Percentiles rank a stretch among this genome's conserved stretches.
Evolutionary conservation across 176 grass and related monocot species (phyloP).

Genomic region (Musa schizocarpa): DNA sequence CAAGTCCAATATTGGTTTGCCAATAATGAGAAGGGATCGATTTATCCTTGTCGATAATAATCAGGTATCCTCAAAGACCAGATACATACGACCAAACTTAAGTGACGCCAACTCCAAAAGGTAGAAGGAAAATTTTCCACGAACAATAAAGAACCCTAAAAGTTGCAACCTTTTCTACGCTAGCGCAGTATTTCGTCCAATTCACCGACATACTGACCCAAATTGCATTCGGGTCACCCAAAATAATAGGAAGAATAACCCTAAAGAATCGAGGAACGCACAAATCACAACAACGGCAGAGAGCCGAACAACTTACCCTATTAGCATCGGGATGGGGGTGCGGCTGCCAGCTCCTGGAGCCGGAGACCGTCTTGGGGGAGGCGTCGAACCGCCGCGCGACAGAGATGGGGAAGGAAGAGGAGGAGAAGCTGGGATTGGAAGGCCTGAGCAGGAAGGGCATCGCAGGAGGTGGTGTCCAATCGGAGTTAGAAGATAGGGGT

Average conservation of each 20-base stretch:
- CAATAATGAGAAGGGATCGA: neutral
- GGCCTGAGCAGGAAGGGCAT: neutral
- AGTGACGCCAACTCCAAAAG: neutral
- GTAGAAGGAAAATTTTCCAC: neutral
- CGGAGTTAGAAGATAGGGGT: neutral
- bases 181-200: neutral
- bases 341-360: neutral
- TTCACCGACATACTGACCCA: neutral
- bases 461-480: neutral
- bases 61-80: neutral
- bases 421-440: neutral
- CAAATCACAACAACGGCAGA: neutral
- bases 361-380: neutral
- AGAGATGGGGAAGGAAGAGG: neutral
- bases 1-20: too few relatives aligned
- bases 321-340: neutral
- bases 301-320: neutral
- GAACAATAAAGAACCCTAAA: neutral
- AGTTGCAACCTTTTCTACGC: neutral
- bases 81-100: neutral
- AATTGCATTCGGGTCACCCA: neutral
- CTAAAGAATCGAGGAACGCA: neutral
- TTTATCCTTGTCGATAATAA: neutral
- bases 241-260: neutral
- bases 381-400: neutral